Conservation (phyloP, 1,284 basidiomycete species). For the Tilletiopsis washingtonensis region DNA sequence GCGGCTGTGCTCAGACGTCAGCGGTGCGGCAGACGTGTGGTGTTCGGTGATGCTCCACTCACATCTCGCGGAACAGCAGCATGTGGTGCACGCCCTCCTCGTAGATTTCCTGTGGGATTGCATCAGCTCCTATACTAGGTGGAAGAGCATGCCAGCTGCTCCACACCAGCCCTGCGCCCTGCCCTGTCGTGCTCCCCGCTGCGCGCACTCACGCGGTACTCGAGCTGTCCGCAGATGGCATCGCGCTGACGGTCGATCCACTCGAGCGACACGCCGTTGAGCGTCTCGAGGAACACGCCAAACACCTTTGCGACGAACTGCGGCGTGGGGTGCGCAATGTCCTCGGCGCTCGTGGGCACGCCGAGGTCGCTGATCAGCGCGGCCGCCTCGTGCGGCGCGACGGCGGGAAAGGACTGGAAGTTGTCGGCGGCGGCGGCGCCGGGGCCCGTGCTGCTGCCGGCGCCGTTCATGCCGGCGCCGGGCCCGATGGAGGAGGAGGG, state of each 20-base stretch:
- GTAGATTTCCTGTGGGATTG: not conserved
- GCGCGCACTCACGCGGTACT: not conserved
- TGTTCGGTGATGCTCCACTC: not conserved
- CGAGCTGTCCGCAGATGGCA: not conserved
- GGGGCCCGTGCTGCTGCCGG: too few species aligned
- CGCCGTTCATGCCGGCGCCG: too few species aligned
- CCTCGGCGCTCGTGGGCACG: not conserved
- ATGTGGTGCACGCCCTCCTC: not conserved
- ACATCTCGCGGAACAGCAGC: not conserved
- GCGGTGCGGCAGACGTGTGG: not conserved
- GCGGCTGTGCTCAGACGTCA: constrained; percentile 5
- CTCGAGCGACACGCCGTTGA: not conserved
- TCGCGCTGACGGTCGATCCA: not conserved
- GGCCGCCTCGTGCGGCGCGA: not conserved
- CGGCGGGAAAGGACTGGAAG: not conserved
- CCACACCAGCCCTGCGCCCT: too few species aligned
- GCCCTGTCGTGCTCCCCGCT: too few species aligned
- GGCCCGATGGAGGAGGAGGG: too few species aligned
- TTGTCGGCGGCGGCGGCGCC: not conserved
- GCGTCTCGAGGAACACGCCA: not conserved
- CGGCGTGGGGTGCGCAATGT: not conserved
- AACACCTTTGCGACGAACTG: not conserved
- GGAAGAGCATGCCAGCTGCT: too few species aligned
- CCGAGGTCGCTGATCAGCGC: not conserved
- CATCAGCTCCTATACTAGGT: too few species aligned